A percentile compares a stretch with the other conserved stretches of the same genome.
Evolutionary conservation across 139 green algal species (phyloP).

Genomic region (Tetraselmis chui): DNA sequence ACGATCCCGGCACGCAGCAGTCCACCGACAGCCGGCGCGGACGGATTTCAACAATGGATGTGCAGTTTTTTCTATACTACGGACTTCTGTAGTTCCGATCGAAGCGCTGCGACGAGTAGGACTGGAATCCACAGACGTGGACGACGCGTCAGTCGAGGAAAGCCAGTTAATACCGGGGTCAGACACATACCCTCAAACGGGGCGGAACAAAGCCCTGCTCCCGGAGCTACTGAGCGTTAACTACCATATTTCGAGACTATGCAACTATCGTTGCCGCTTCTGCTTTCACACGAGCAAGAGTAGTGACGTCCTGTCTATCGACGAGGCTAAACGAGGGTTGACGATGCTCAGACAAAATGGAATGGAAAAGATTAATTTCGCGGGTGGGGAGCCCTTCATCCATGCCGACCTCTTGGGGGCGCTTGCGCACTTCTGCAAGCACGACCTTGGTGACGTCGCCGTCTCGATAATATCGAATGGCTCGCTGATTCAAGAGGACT

Average conservation of each 20-base stretch:
- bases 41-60: too few species aligned
- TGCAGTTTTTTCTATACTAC: too few species aligned
- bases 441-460: background rate
- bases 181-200: too few species aligned
- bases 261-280: constrained; percentile 21
- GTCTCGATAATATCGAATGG: background rate
- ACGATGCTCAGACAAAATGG: background rate
- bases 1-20: too few species aligned
- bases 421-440: background rate
- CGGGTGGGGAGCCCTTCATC: background rate
- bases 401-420: background rate
- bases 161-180: too few species aligned
- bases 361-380: background rate
- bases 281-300: constrained; percentile 8
- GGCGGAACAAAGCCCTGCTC: too few species aligned
- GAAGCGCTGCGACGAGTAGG: too few species aligned
- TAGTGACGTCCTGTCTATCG: background rate
- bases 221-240: constrained; percentile 18
- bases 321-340: background rate
- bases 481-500: background rate
- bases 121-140: too few species aligned
- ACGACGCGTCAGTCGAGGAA: too few species aligned
- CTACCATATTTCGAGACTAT: constrained; percentile 3
- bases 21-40: too few species aligned
- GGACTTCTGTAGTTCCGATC: too few species aligned